phyloP scores from a whole-genome alignment of 2,329 filamentous ascomycete genomes.

The Chrysoporthe cubensis region DNA sequence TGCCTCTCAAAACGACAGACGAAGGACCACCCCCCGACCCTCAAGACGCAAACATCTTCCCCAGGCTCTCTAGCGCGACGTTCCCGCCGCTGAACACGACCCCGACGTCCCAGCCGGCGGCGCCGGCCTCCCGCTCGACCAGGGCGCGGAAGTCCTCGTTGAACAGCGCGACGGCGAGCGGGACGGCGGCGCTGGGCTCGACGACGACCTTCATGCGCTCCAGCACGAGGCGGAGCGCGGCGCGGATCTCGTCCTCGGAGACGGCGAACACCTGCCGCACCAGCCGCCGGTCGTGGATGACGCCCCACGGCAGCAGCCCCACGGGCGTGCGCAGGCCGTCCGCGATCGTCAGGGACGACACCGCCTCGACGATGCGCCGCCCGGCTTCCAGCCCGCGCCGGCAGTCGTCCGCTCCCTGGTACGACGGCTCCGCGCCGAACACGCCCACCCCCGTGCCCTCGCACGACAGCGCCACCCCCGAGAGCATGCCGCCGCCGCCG shows the following conservation, averaged over 20 bases:
- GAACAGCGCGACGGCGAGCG: constrained; percentile 78
- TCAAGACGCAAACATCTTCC: constrained; percentile 49
- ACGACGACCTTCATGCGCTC: constrained; percentile 91
- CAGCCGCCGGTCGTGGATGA: constrained; percentile 74
- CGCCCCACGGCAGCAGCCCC: constrained; percentile 73
- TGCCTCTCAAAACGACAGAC: neutral
- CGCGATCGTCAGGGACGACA: constrained; percentile 80
- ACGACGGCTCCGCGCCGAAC: constrained; percentile 85
- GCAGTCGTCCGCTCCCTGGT: constrained; percentile 83
- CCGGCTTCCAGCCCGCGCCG: constrained; percentile 70
- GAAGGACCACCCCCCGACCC: neutral
- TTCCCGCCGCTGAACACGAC: constrained; percentile 66
- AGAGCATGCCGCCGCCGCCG: constrained; percentile 87
- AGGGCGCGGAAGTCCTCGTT: constrained; percentile 79
- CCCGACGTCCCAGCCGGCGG: constrained; percentile 73
- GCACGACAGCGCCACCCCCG: constrained; percentile 78
- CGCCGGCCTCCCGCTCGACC: constrained; percentile 72
- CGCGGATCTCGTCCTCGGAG: constrained; percentile 79
- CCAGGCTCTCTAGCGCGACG: constrained; percentile 57
- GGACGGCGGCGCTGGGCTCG: constrained; percentile 86
- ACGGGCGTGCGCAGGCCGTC: constrained; percentile 88
- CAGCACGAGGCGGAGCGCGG: constrained; percentile 75
- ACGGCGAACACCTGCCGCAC: constrained; percentile 74
- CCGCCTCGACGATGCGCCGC: constrained; percentile 67
- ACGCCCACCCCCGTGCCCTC: constrained; percentile 73